A percentile compares a stretch with the other conserved stretches of the same genome.
Evolutionary conservation across 2,329 filamentous ascomycete genomes (phyloP).

Genomic region (Pochonia chlamydosporia): DNA sequence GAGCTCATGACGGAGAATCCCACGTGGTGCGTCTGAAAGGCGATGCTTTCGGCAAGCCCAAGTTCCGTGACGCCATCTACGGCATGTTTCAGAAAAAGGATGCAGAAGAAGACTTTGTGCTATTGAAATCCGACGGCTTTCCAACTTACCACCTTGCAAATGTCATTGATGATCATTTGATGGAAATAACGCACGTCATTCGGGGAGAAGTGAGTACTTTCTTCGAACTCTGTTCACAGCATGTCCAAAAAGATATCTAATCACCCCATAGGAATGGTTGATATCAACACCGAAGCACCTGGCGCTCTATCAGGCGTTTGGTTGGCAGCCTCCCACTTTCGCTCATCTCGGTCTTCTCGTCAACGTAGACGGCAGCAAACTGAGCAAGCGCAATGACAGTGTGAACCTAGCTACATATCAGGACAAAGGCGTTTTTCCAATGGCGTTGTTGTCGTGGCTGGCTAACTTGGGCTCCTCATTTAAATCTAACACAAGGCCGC

Average conservation of each 20-base stretch:
- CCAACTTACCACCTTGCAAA: conserved; percentile 98
- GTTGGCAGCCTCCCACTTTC: conserved; percentile 68
- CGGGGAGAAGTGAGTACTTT: conserved; percentile 63
- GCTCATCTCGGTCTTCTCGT: conserved; percentile 75
- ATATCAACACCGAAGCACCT: conserved; percentile 76
- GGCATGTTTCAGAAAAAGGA: conserved; percentile 55
- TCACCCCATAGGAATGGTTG: conserved; percentile 71
- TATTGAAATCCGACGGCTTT: conserved; percentile 85
- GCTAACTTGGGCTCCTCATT: conserved; percentile 54
- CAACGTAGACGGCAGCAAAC: conserved; percentile 62
- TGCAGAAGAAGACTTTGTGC: conserved; percentile 72
- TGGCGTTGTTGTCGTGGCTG: conserved; percentile 68
- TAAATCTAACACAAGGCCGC: conserved; percentile 18
- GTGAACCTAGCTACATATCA: conserved; percentile 48
- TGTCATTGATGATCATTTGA: conserved; percentile 90
- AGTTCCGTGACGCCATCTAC: conserved; percentile 75
- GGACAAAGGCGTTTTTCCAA: conserved; percentile 38
- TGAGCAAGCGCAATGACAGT: conserved; percentile 73
- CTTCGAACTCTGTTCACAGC: too few relatives aligned
- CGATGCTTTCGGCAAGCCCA: conserved; percentile 45
- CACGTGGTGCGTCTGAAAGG: conserved; percentile 75
- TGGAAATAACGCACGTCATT: conserved; percentile 94
- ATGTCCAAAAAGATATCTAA: background rate
- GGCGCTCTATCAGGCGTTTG: conserved; percentile 69
- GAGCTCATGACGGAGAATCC: conserved; percentile 61